Evolutionary conservation across 208 protist species (phyloP), one percentile per base, ranked within the genome.

Genomic region (Leptomonas seymouri): DNA sequence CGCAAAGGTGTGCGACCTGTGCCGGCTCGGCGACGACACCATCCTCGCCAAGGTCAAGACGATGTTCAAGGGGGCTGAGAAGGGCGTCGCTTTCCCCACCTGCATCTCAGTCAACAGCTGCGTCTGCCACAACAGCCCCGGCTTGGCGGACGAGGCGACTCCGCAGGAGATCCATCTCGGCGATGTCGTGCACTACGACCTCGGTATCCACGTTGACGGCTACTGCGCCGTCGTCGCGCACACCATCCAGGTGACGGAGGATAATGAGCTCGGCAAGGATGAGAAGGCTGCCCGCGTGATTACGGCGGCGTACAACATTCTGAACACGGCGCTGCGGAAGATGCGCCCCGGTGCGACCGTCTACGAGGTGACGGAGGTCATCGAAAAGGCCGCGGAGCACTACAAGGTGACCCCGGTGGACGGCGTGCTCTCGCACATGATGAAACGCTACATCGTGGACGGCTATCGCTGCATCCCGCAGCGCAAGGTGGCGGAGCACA

Each of bases 51-150:
- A 96, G 69, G 73, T 96, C 0, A 93, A 89, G 81, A 91, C 85
- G n/a, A 94, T 97, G 90, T 97, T 95, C 85, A 95, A 91, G 70
- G 88, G 91, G 20, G 86, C 98, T 9, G 95, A 98, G 70, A 99
- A 99, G 82, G 98, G 98, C 59, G 89, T 99, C 55, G 98, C 98
- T 48, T 99, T 99, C 90, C 99, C 99, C 50, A 99, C 98, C 3
- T 99, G 97, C 84, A 84, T 99, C 60, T 99, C 97, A 25, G 86
- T 99, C 23, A 99, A 99, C 87, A 93, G 99, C 83, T 95, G 87
- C 78, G 97, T 98, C 55, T 98, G 98, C 64, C 98, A 99, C 87
- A 99, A 97, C 82, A 99, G 97, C 51, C 99, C 99, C 27, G 86
- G 97, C 15, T 62, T 71, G 53, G 86, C 65, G 34, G 96, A 99